Evolutionary conservation across 345 rosid genomes (phyloP).

Genomic region (Erodium maritimum): DNA sequence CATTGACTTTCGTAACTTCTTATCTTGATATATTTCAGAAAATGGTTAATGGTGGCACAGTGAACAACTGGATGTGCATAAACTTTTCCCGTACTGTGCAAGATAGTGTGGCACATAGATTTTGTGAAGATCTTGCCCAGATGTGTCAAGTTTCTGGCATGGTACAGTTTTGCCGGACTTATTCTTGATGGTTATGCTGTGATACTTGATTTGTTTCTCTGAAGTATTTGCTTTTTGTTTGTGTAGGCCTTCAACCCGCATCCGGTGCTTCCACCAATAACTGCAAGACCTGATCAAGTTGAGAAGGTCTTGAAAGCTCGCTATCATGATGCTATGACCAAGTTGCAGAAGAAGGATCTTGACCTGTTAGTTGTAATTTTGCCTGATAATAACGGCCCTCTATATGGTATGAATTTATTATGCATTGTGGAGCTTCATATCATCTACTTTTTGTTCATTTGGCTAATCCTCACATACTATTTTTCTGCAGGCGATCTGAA

Average conservation of each 20-base stretch:
- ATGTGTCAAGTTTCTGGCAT: slow-evolving; percentile 81
- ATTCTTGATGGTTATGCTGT: neutral
- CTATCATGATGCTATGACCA: slow-evolving; percentile 66
- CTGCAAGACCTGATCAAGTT: slow-evolving; percentile 74
- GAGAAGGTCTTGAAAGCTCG: slow-evolving; percentile 66
- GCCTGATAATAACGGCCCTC: slow-evolving; percentile 85
- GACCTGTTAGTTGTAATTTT: slow-evolving; percentile 85
- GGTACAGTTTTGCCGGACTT: slow-evolving; percentile 28
- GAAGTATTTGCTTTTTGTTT: slow-evolving; percentile 6
- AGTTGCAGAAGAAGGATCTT: slow-evolving; percentile 50
- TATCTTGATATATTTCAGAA: slow-evolving; percentile 34
- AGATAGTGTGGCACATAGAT: slow-evolving; percentile 50
- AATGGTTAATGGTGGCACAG: slow-evolving; percentile 95
- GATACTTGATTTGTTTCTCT: slow-evolving; percentile 6
- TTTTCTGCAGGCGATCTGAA: slow-evolving; percentile 67
- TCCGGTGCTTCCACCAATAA: slow-evolving; percentile 53
- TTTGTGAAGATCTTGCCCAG: slow-evolving; percentile 77
- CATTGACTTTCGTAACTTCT: neutral
- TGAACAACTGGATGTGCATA: slow-evolving; percentile 74
- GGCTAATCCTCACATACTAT: neutral
- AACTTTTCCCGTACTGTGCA: slow-evolving; percentile 71
- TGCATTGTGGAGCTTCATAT: neutral
- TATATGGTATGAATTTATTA: slow-evolving; percentile 48
- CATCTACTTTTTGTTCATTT: slow-evolving; percentile 2
- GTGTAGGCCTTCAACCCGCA: slow-evolving; percentile 57